Percentiles rank a stretch among this genome's conserved stretches.
Conservation (phyloP, 2,329 filamentous ascomycete species). For the Trichocomaceae sp. region DNA sequence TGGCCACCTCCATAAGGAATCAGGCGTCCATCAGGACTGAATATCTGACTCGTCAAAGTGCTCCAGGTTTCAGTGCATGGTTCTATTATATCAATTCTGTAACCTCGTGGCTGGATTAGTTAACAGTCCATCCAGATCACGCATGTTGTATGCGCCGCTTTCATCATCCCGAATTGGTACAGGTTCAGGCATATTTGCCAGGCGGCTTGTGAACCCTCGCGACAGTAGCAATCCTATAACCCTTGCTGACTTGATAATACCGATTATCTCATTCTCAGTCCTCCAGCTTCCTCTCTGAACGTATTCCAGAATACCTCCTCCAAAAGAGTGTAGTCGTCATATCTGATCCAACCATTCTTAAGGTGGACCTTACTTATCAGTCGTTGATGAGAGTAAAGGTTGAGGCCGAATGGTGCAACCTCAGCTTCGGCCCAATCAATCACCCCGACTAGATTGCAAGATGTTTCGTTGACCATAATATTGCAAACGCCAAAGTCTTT, state of each 20-base stretch:
- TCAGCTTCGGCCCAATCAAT: conserved; percentile 40
- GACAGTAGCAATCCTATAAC: conserved; percentile 30
- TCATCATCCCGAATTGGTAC: conserved; percentile 15
- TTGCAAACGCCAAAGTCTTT: conserved; percentile 35
- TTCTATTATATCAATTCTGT: too few relatives aligned
- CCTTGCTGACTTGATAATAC: conserved; percentile 28
- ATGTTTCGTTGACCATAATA: conserved; percentile 34
- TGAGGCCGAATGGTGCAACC: conserved; percentile 36
- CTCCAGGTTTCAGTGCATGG: too few relatives aligned
- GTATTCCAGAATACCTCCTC: conserved; percentile 29
- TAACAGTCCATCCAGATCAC: conserved; percentile 33
- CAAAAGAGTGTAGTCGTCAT: conserved; percentile 28
- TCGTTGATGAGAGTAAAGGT: conserved; percentile 31
- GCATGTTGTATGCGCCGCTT: conserved; percentile 34
- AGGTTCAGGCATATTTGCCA: conserved; percentile 31
- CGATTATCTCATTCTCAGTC: conserved; percentile 21
- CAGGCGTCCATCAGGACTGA: too few relatives aligned
- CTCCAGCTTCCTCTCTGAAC: conserved; percentile 26
- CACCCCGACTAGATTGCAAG: conserved; percentile 35
- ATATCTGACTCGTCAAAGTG: too few relatives aligned
- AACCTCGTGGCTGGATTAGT: conserved; percentile 30
- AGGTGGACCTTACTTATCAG: conserved; percentile 33
- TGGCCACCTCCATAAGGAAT: too few relatives aligned
- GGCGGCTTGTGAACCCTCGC: conserved; percentile 34
- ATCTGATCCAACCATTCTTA: conserved; percentile 28